Evolutionary conservation across 495 filamentous ascomycete genomes (phyloP), one percentile per base, ranked within the genome.

Genomic region (Tuber calosporum): DNA sequence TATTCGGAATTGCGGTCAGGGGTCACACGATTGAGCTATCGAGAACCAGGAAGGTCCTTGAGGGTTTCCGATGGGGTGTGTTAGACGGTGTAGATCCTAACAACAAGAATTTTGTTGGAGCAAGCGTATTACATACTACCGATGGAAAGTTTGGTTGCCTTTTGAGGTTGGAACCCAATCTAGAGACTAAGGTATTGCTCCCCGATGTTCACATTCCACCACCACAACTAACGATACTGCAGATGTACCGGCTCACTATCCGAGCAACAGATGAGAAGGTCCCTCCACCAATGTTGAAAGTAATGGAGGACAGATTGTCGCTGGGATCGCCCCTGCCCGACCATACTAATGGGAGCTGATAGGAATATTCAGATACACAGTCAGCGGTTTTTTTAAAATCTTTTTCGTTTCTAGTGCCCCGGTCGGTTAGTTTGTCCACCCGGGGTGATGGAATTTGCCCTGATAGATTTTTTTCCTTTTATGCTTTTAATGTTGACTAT

Each of bases 201-300:
- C 13, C 62, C 37, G 15, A 58, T 67, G 69, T 34, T 30, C n/a
- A 34, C 22, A 37, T 26, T 0, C 38, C 26, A 66, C 20, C 20
- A 36, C 37, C 6, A 37, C 20, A 67, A 69, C 82, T 85, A 82
- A 85, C 74, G 30, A 40, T 53, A 66, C 66, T 66, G 69, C 81
- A 99, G 95, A 97, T 97, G 92, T 91, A 94, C 77, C 93, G 96
- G 22, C 86, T 97, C 71, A 99, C 96, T 4, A 91, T 99, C 74
- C 87, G 96, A 69, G 96, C 96, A 19, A 99, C 96, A 3, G 93
- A 98, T 76, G 96, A 98, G 77, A 85, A 83, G 19, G 90, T 97
- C 3, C 93, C 95, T 20, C 89, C 90, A 19, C 85, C 92, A 40
- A 79, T 99, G 71, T 84, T 92, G 74, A 94, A 91, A 80, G 82